A percentile compares a stretch with the other conserved stretches of the same genome.
phyloP scores from a whole-genome alignment of 2,329 filamentous ascomycete species.

The Blastomyces gilchristii region DNA sequence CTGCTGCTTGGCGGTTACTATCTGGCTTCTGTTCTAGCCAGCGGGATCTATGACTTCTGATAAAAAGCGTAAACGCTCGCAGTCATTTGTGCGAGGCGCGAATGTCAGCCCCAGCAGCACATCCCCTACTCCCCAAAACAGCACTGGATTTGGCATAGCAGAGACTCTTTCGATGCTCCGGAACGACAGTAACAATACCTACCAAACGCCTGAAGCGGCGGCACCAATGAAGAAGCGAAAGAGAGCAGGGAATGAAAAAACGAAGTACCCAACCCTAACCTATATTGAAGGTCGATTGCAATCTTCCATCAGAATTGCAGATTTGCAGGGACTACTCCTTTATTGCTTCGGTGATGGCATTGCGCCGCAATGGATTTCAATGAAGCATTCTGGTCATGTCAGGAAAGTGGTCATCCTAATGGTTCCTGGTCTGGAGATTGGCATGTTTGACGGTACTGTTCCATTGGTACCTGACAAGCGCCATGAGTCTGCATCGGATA shows the following conservation, averaged over 20 bases:
- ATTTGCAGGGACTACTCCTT: constrained; percentile 49
- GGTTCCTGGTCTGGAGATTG: constrained; percentile 82
- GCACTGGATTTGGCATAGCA: constrained; percentile 8
- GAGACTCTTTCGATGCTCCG: constrained; percentile 5
- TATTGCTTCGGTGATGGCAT: constrained; percentile 53
- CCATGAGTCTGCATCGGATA: constrained; percentile 15
- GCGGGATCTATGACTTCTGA: constrained; percentile 17
- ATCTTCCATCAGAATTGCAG: constrained; percentile 46
- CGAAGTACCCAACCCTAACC: constrained; percentile 44
- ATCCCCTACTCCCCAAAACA: constrained; percentile 12
- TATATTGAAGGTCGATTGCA: constrained; percentile 46
- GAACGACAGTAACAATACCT: background rate
- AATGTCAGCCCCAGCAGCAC: constrained; percentile 19
- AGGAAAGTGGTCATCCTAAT: constrained; percentile 77
- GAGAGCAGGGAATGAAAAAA: constrained; percentile 33
- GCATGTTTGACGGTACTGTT: constrained; percentile 65
- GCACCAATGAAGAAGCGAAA: constrained; percentile 23
- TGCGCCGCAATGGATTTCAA: constrained; percentile 53
- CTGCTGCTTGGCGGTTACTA: background rate
- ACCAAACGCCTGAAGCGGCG: constrained; percentile 12
- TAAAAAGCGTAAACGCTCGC: constrained; percentile 28
- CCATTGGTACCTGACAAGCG: constrained; percentile 20
- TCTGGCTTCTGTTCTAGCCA: background rate
- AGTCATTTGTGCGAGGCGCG: constrained; percentile 16
- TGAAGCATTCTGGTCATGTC: constrained; percentile 47